Percentiles rank a stretch among this genome's conserved stretches.
Conservation (phyloP, 768 basidiomycete species). For the Galerina sulciceps region DNA sequence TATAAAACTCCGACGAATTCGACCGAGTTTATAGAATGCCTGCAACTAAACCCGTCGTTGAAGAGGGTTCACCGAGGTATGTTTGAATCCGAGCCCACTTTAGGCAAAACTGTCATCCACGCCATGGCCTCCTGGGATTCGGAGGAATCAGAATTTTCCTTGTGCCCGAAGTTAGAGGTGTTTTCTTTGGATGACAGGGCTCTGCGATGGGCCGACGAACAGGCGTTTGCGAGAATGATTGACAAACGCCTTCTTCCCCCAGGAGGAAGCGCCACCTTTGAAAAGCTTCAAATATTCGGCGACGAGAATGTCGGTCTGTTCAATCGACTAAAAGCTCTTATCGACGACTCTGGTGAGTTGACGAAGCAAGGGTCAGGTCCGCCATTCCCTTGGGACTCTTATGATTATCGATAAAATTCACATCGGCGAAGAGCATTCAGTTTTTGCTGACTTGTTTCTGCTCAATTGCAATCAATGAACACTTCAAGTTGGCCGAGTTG, state of each 20-base stretch:
- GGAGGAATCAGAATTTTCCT: not conserved
- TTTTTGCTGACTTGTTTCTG: no score
- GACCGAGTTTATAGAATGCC: not conserved
- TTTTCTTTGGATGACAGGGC: not conserved
- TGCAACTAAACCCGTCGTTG: not conserved
- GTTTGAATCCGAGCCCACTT: not conserved
- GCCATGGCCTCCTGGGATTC: not conserved
- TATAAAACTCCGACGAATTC: not conserved
- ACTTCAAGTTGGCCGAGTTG: no score
- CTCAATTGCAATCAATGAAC: no score
- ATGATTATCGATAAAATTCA: no score
- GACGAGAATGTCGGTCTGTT: not conserved
- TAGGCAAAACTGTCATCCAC: not conserved
- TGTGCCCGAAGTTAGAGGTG: not conserved
- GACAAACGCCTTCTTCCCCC: not conserved
- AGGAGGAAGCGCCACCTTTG: not conserved
- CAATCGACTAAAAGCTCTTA: not conserved
- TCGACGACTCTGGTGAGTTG: not conserved
- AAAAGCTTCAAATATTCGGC: not conserved
- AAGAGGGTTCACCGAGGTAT: not conserved
- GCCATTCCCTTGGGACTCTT: no score
- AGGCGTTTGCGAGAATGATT: not conserved
- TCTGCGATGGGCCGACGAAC: not conserved
- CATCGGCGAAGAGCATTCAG: no score
- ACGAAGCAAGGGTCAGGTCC: no score